Conservation (phyloP, 23 red algal genomes). For the Chondrus crispus region DNA sequence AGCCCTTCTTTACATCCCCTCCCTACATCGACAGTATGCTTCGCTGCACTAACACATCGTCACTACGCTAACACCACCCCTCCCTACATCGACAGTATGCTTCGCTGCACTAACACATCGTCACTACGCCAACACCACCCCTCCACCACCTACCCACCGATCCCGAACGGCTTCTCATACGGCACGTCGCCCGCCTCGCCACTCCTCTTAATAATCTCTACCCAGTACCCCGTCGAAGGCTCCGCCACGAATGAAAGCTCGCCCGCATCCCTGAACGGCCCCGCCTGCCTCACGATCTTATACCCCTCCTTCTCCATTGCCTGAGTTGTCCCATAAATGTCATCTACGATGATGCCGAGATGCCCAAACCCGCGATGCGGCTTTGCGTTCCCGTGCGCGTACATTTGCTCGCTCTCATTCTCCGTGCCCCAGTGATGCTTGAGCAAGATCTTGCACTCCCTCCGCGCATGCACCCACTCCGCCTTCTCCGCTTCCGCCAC, state of each 20-base stretch:
- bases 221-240: constrained; percentile 80
- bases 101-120: too few relatives aligned
- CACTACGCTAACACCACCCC: too few relatives aligned
- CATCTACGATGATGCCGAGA: constrained; percentile 80
- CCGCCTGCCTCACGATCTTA: constrained; percentile 62
- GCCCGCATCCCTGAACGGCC: constrained; percentile 82
- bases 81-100: too few relatives aligned
- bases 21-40: too few relatives aligned
- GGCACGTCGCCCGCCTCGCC: not conserved
- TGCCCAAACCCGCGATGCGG: constrained; percentile 83
- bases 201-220: constrained; percentile 62
- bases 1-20: too few relatives aligned
- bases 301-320: constrained; percentile 61
- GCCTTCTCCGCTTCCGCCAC: not conserved
- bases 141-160: not conserved
- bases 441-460: constrained; percentile 30
- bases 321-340: constrained; percentile 36
- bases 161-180: constrained; percentile 22
- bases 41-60: too few relatives aligned
- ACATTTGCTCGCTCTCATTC: not conserved
- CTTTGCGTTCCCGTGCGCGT: constrained; percentile 67
- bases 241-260: constrained; percentile 75
- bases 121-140: too few relatives aligned
- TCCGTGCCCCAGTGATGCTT: constrained; percentile 59
- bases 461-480: not conserved